These are phyloP conservation scores for Tylopilus vinaceipallidus DNA, from an alignment of 768 basidiomycete species.

Conservation along the genomic window DNA sequence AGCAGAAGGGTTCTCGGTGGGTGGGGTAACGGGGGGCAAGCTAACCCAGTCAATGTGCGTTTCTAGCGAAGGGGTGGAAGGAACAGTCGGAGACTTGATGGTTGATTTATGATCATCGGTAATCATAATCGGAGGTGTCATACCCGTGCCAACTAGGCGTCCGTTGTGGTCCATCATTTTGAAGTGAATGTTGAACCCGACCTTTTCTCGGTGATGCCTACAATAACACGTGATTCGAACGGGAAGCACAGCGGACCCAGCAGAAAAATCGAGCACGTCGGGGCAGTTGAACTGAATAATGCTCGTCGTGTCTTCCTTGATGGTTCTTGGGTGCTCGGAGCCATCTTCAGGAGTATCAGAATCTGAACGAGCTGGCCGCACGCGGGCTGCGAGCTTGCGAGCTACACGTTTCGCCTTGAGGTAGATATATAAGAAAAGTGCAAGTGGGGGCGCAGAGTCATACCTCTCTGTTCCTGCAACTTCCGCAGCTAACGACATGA, in stretches of 20 bases:
- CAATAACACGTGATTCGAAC: conserved; percentile 98
- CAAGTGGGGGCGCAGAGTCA: conserved; percentile 18
- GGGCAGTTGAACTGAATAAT: conserved; percentile 97
- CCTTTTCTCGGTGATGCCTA: conserved; percentile 95
- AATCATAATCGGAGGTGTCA: conserved; percentile 92
- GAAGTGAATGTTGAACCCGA: conserved; percentile 90
- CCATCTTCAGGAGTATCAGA: conserved; percentile 65
- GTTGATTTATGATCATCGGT: conserved; percentile 98
- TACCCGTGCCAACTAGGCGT: conserved; percentile 75
- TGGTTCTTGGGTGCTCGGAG: conserved; percentile 40
- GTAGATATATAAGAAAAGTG: conserved; percentile 10
- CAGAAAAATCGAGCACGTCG: conserved; percentile 83
- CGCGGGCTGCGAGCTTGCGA: conserved; percentile 82
- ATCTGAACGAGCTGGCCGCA: conserved; percentile 74
- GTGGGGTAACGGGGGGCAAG: conserved; percentile 21
- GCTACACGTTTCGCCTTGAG: conserved; percentile 82
- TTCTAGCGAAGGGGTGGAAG: conserved; percentile 35
- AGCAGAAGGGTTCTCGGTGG: conserved; percentile 37
- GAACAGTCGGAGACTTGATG: conserved; percentile 25
- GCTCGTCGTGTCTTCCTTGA: conserved; percentile 67
- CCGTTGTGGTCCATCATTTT: conserved; percentile 79
- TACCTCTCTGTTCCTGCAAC: conserved; percentile 86
- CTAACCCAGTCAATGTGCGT: conserved; percentile 53
- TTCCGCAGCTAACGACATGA: conserved; percentile 79
- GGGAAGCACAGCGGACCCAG: conserved; percentile 86